phyloP scores from a whole-genome alignment of 805 yeast species.

The Jamesozyma spencerorum region DNA sequence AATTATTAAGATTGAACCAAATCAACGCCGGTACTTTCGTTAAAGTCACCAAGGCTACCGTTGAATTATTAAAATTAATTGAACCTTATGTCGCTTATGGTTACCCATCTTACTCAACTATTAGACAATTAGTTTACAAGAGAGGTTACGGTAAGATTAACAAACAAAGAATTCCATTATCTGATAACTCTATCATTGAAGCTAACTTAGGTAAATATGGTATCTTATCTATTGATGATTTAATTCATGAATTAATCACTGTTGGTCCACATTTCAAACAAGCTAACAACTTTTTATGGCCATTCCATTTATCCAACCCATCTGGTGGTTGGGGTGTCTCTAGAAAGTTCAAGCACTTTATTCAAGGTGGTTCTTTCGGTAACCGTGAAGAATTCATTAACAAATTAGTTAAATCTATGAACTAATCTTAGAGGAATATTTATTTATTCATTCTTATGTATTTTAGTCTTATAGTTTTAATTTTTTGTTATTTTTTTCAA shows the following conservation, averaged over 20 bases:
- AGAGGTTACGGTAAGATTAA: conserved; percentile 96
- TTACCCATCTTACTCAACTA: conserved; percentile 88
- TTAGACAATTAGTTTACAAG: conserved; percentile 91
- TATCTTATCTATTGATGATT: conserved; percentile 83
- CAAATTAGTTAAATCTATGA: conserved; percentile 88
- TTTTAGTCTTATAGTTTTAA: too few species aligned
- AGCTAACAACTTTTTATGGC: conserved; percentile 97
- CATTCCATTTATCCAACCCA: conserved; percentile 94
- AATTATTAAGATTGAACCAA: conserved; percentile 85
- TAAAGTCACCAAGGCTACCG: conserved; percentile 90
- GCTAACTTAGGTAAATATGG: conserved; percentile 86
- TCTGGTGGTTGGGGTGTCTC: conserved; percentile 95
- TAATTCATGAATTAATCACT: conserved; percentile 91
- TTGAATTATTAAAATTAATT: conserved; percentile 84
- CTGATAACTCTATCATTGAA: conserved; percentile 84
- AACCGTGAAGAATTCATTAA: conserved; percentile 95
- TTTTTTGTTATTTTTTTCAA: neutral
- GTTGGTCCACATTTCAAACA: conserved; percentile 98
- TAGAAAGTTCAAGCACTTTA: conserved; percentile 94
- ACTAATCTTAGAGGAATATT: conserved; percentile 39
- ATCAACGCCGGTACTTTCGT: conserved; percentile 93
- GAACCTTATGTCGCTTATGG: conserved; percentile 97
- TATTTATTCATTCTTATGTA: neutral
- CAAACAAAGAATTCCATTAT: conserved; percentile 88
- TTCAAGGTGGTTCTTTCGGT: conserved; percentile 98